These are phyloP conservation scores for Panicum hallii DNA, from an alignment of 202 grass and related monocot genomes.

Conservation along the genomic window DNA sequence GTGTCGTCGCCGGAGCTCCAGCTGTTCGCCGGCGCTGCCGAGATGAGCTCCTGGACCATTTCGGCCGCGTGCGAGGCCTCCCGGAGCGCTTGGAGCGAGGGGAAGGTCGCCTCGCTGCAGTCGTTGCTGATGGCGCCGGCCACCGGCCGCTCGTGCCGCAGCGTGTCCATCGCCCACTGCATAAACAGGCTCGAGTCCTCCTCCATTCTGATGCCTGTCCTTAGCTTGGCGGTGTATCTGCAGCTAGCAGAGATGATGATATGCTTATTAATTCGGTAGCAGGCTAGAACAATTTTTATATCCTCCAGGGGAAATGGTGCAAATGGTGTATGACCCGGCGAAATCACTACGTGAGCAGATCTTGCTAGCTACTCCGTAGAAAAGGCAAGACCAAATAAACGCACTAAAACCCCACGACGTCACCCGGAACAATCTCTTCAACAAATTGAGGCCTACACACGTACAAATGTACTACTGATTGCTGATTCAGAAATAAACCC, in stretches of 20 bases:
- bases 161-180: constrained; percentile 51
- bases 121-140: not conserved
- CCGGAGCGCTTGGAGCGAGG: constrained; percentile 45
- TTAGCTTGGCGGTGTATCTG: not conserved
- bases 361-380: not conserved
- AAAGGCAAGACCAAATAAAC: not conserved
- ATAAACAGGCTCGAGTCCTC: constrained; percentile 47
- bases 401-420: not conserved
- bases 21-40: constrained; percentile 23
- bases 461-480: not conserved
- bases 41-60: constrained; percentile 27
- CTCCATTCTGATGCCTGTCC: not conserved
- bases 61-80: constrained; percentile 5
- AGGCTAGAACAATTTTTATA: not conserved
- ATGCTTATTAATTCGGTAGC: not conserved
- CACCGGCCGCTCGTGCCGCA: constrained; percentile 36
- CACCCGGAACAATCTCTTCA: not conserved
- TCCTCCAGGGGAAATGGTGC: too few relatives aligned
- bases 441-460: not conserved
- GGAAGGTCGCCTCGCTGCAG: constrained; percentile 32
- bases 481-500: not conserved
- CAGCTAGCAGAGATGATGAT: not conserved
- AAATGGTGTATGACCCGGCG: not conserved
- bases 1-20: constrained; percentile 44
- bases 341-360: not conserved